Conservation (phyloP, 192 early-diverging fungal species). For the Backusella psychrophila region DNA sequence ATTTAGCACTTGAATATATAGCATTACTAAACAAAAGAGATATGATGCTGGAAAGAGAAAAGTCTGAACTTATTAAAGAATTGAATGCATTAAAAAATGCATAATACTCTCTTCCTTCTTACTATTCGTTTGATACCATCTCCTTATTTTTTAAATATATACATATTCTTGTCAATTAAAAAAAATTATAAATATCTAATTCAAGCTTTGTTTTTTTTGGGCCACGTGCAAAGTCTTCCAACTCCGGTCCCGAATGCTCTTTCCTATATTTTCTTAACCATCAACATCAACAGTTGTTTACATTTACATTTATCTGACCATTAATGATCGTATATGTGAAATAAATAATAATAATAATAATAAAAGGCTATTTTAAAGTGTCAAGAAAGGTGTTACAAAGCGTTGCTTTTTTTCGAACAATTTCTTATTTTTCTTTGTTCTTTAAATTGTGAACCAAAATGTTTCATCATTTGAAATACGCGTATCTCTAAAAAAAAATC, state of each 20-base stretch:
- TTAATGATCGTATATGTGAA: no score
- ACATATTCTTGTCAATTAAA: constrained; percentile 3
- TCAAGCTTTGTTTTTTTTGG: not conserved
- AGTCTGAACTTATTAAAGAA: not conserved
- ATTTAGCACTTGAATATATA: not conserved
- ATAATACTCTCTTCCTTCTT: not conserved
- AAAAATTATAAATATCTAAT: not conserved
- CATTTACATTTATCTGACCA: no score
- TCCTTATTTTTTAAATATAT: not conserved
- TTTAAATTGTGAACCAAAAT: no score
- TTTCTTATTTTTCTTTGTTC: no score
- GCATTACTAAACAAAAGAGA: not conserved
- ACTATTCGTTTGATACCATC: not conserved
- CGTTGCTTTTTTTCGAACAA: no score
- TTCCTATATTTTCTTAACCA: no score
- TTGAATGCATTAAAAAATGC: not conserved
- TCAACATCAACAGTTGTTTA: no score
- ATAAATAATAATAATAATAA: no score
- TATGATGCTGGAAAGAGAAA: not conserved
- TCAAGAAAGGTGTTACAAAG: no score
- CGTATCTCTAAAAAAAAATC: no score
- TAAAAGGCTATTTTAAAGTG: no score
- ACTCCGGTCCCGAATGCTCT: not conserved
- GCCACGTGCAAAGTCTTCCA: not conserved
- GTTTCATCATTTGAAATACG: no score